These are phyloP conservation scores for Asterionellopsis glacialis DNA, from an alignment of 108 stramenopile species.

Conservation along the genomic window DNA sequence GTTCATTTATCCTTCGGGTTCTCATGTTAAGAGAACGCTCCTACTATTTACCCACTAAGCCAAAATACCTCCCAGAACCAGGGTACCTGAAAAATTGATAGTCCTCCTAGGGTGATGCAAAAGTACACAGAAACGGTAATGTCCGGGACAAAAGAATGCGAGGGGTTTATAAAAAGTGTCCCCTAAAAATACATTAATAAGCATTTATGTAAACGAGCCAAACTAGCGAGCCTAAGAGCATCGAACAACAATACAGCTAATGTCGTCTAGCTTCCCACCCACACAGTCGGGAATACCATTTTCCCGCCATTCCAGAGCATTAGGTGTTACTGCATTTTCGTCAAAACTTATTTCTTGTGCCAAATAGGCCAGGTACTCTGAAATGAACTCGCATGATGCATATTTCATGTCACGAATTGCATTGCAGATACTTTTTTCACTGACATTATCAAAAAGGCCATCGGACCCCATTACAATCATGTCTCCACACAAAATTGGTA, in stretches of 20 bases:
- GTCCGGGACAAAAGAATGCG: no score
- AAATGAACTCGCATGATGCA: neutral
- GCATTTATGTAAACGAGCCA: no score
- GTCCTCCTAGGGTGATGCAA: no score
- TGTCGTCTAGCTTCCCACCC: conserved; percentile 88
- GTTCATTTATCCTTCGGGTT: no score
- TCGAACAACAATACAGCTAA: conserved; percentile 77
- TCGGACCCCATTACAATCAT: conserved; percentile 72
- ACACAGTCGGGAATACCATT: conserved; percentile 58
- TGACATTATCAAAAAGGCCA: conserved; percentile 86
- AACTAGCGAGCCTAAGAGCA: conserved; percentile 22
- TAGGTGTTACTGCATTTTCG: conserved; percentile 59
- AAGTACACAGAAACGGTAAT: no score
- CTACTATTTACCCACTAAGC: no score
- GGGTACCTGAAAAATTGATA: no score
- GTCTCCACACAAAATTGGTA: conserved; percentile 67
- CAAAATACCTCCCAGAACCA: no score
- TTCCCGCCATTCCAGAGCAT: conserved; percentile 57
- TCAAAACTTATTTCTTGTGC: conserved; percentile 73
- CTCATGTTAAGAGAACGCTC: no score
- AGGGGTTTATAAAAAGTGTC: no score
- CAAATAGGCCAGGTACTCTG: conserved; percentile 28
- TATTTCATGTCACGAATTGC: conserved; percentile 6
- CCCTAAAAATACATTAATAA: no score
- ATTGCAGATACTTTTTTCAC: conserved; percentile 41